Percentiles rank a stretch among this genome's conserved stretches.
phyloP scores from a whole-genome alignment of 1,139 yeast species.

The Sugiyamaella xylanicola region DNA sequence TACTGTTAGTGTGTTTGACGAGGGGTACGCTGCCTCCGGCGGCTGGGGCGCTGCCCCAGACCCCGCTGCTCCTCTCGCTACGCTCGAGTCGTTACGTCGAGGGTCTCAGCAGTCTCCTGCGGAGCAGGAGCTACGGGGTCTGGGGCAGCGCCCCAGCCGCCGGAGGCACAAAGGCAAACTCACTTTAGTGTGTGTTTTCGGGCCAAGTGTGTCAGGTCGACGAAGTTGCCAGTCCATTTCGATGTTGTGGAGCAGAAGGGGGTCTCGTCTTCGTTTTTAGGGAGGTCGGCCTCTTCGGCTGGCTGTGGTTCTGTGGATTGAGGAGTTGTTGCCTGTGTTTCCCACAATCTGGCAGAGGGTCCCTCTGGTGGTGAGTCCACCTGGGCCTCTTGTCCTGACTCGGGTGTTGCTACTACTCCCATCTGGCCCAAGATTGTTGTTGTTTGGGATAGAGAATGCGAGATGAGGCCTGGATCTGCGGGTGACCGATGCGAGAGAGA shows the following conservation, averaged over 20 bases:
- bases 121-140: constrained; percentile 1
- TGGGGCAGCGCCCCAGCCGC: not conserved
- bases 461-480: too few relatives aligned
- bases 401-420: not conserved
- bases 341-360: not conserved
- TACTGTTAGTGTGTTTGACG: too few relatives aligned
- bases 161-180: constrained; percentile 8
- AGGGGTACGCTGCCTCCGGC: not conserved
- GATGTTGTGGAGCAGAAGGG: constrained; percentile 36
- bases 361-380: too few relatives aligned
- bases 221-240: constrained; percentile 39
- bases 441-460: too few relatives aligned
- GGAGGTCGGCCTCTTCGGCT: not conserved
- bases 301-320: not conserved
- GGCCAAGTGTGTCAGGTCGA: constrained; percentile 37
- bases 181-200: constrained; percentile 10
- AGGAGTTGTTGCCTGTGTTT: not conserved
- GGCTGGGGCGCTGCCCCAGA: constrained; percentile 2
- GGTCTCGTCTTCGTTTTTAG: constrained; percentile 15
- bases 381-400: too few relatives aligned
- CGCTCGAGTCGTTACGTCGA: not conserved
- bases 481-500: too few relatives aligned
- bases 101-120: not conserved
- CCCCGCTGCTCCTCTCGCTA: not conserved
- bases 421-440: too few relatives aligned